Conservation (phyloP, 1,284 basidiomycete genomes). For the Rhizoctonia solani region DNA sequence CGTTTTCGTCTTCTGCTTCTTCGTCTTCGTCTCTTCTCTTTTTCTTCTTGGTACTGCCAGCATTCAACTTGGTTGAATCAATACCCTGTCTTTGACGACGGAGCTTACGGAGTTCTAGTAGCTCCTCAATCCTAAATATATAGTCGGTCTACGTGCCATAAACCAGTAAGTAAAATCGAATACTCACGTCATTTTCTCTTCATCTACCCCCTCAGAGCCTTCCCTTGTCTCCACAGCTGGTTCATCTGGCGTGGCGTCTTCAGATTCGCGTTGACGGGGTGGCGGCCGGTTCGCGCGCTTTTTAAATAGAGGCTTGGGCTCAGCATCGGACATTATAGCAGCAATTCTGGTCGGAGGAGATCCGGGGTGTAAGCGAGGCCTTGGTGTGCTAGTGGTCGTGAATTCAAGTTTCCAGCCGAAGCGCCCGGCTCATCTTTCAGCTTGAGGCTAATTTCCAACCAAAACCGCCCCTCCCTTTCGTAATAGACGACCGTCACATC, state of each 20-base stretch:
- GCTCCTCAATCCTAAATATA: constrained; percentile 67
- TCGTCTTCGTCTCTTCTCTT: constrained; percentile 62
- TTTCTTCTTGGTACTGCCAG: constrained; percentile 78
- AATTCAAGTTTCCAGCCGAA: no score
- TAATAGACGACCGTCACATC: constrained; percentile 13
- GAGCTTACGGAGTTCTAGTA: constrained; percentile 82
- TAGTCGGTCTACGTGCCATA: background rate
- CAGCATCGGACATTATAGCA: constrained; percentile 14
- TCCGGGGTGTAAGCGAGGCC: no score
- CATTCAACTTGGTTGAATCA: constrained; percentile 80
- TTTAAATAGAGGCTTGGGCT: constrained; percentile 19
- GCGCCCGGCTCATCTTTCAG: no score
- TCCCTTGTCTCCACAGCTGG: background rate
- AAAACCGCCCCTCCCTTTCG: background rate
- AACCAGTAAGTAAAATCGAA: no score
- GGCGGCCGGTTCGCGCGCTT: constrained; percentile 25
- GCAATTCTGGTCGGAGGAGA: no score
- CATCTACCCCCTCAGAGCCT: constrained; percentile 11
- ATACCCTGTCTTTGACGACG: constrained; percentile 80
- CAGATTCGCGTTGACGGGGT: constrained; percentile 11
- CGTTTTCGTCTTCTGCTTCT: constrained; percentile 47
- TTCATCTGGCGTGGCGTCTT: constrained; percentile 1
- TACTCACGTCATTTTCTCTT: constrained; percentile 21
- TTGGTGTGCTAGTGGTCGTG: no score
- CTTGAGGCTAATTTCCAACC: constrained; percentile 15